Percentiles rank a stretch among this genome's conserved stretches.
Evolutionary conservation across 2,329 filamentous ascomycete genomes (phyloP).

Genomic region (Trichoderma hamatum): DNA sequence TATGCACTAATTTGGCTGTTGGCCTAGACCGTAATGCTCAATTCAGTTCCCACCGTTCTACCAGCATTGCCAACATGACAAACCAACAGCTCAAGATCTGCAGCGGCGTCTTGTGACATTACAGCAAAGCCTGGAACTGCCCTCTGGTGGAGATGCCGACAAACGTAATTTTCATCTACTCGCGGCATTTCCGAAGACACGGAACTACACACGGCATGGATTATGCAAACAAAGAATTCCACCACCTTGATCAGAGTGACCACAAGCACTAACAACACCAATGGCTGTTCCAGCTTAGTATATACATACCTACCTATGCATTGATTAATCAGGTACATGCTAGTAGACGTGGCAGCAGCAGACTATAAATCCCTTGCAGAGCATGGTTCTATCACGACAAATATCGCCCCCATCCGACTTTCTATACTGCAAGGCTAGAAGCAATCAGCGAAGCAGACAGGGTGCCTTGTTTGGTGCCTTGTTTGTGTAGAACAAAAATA

Average conservation of each 20-base stretch:
- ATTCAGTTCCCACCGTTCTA: background rate
- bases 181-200: slow-evolving; percentile 13
- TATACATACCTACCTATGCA: background rate
- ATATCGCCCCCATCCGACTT: background rate
- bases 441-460: background rate
- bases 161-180: background rate
- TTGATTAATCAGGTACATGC: background rate
- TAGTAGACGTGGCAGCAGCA: background rate
- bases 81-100: background rate
- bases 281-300: background rate
- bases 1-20: background rate
- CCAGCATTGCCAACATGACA: background rate
- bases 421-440: background rate
- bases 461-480: background rate
- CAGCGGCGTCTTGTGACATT: background rate
- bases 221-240: background rate
- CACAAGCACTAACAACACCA: too few species aligned
- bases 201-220: background rate
- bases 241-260: background rate
- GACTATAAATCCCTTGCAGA: background rate
- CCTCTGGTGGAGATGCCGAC: background rate
- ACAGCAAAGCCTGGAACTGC: background rate
- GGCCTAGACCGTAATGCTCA: background rate
- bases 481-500: background rate
- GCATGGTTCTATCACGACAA: background rate